Conservation (phyloP, 2,329 filamentous ascomycete species). For the Fusarium sp. region DNA sequence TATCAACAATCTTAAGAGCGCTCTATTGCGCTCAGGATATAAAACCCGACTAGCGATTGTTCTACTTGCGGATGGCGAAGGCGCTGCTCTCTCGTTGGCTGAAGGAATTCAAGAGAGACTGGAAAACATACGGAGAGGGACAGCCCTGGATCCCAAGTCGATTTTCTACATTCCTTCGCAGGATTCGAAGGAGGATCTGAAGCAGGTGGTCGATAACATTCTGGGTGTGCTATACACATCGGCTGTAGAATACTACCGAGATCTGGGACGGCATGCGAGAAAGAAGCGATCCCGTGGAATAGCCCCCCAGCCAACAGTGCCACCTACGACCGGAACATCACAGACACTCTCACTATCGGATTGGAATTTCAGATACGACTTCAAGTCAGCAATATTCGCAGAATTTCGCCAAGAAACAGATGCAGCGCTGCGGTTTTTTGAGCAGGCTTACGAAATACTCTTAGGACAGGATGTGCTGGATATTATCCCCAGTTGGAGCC, state of each 20-base stretch:
- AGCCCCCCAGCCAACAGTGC: constrained; percentile 83
- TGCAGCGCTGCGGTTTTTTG: constrained; percentile 84
- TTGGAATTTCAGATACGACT: constrained; percentile 95
- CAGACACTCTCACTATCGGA: constrained; percentile 86
- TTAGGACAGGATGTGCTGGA: constrained; percentile 88
- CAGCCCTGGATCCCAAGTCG: constrained; percentile 83
- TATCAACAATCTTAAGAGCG: constrained; percentile 80
- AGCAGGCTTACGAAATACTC: constrained; percentile 86
- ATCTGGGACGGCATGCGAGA: constrained; percentile 90
- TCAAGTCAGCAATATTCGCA: constrained; percentile 90
- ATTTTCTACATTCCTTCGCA: constrained; percentile 87
- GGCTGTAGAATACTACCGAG: constrained; percentile 90
- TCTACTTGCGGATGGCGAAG: constrained; percentile 51
- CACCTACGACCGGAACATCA: constrained; percentile 85
- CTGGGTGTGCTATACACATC: constrained; percentile 79
- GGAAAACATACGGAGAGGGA: constrained; percentile 81
- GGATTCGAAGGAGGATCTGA: constrained; percentile 77
- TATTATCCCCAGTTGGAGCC: constrained; percentile 88
- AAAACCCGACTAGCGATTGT: constrained; percentile 83
- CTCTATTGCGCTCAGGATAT: constrained; percentile 77
- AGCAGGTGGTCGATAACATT: constrained; percentile 79
- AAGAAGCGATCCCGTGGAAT: constrained; percentile 87
- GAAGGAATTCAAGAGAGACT: constrained; percentile 79
- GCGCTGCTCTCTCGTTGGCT: constrained; percentile 61
- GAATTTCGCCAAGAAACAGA: constrained; percentile 96